Base-by-base conservation (phyloP, 805 yeast genomes). In the Pichia paraexigua region DNA sequence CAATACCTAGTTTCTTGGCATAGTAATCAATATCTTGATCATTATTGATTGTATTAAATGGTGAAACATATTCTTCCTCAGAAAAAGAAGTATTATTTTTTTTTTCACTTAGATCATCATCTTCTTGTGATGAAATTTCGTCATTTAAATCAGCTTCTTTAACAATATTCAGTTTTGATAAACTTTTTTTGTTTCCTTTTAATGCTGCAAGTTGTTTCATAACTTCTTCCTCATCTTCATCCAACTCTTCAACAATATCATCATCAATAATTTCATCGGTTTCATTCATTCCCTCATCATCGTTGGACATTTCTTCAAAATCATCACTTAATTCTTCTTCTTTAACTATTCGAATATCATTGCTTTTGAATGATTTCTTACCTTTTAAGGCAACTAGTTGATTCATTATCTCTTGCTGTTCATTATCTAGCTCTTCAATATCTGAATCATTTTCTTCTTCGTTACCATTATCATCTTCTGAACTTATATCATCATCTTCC, bases 1-100 rank as follows among this genome's bases (percentile, higher is more conserved):
- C 72, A 57, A 87, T 65, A 1, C 94, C 95, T 12, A 91, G 72
- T 60, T 86, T 83, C 56, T 85, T 85, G 2, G 97, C 92, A 64
- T 89, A 92, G 62, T 84, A 89, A 43, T 76, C 78, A 68, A 87
- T 82, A 49, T 91, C 96, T 52, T 80, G 82, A 53, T 87, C 92
- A 60, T 87, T 95, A 55, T 52, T 48, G 4, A 5, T 42, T 46
- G 44, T 15, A 52, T 51, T 20, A 27, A 41, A 43, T 28, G 51
- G 49, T 47, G 45, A 41, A 40, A 50, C 58, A 53, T 55, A 52
- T 47, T 60, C 56, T 24, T 53, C 48, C 30, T 56, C 47, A 46
- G 52, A 30, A 56, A 55, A 46, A 47, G 50, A 28, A 55, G 40
- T 44, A 39, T 37, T 18, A 20, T 18, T 18, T 4, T 21, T 12